Evolutionary conservation across 257 asterid genomes (phyloP), one percentile per base, ranked within the genome.

Genomic region (Capsicum rhomboideum): DNA sequence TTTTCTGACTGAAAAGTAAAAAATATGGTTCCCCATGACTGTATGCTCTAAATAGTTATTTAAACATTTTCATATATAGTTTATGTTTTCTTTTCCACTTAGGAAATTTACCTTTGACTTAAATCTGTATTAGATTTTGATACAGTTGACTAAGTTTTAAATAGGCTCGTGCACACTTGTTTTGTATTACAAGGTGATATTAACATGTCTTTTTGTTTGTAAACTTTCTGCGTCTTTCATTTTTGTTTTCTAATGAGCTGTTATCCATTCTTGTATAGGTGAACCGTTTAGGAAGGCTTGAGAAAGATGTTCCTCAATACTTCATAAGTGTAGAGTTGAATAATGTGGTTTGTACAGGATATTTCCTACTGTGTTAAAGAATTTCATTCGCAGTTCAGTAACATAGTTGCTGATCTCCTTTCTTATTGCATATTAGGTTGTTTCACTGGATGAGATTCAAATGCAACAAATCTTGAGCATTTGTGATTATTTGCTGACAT

Each of bases 261-360:
- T 85, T 85, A 78, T 83, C 88, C 44, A 78, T 90, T 88, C 53
- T 87, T 80, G 44, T 92, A 88, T 84, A 96, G 99, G 97, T 96
- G 79, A 94, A 94, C 88, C 92, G 98, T 87, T 93, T 97, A 29
- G 99, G 97, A 61, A 92, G 91, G 85, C 92, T 96, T 40, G 92
- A 91, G 86, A 93, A 91, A 85, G 98, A 92, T 83, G 91, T 92
- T 87, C 99, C 99, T 82, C 98, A 96, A 78, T 94, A 96, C 87
- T 84, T 92, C 69, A 84, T 92, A 87, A 90, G 85, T 78, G 82
- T 91, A 83, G 95, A 92, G 90, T 85, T 92, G 85, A 82, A 86
- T 84, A 84, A 89, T 66, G 87, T 93, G 97, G 99, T 96, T 89
- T 18, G 91, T 85, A 83, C 77, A 61, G 55, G 42, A 64, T 64